Percentiles rank a stretch among this genome's conserved stretches.
Conservation (phyloP, 2,329 filamentous ascomycete species). For the Aspergillus bombycis region DNA sequence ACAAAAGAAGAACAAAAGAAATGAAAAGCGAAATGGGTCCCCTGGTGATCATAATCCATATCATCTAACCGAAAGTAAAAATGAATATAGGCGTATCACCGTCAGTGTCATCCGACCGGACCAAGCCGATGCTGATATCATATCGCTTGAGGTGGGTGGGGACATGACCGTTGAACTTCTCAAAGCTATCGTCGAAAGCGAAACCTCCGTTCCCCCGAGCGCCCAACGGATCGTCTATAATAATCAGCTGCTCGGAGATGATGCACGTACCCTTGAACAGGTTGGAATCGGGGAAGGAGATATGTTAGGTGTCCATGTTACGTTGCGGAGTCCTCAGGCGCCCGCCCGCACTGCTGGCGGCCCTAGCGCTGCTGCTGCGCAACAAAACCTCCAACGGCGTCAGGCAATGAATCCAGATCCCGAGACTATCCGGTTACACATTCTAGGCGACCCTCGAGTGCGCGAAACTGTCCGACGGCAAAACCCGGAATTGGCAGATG, state of each 20-base stretch:
- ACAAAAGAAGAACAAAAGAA: background rate
- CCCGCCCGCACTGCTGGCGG: conserved; percentile 33
- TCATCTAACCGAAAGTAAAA: background rate
- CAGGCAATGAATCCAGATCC: conserved; percentile 58
- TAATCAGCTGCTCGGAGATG: conserved; percentile 76
- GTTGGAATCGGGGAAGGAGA: conserved; percentile 83
- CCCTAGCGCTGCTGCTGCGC: conserved; percentile 30
- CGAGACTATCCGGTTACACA: conserved; percentile 79
- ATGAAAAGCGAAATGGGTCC: background rate
- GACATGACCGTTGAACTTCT: conserved; percentile 84
- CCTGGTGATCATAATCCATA: conserved; percentile 3
- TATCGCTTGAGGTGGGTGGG: conserved; percentile 78
- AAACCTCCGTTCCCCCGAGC: conserved; percentile 71
- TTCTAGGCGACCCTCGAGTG: conserved; percentile 76
- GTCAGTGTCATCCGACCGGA: conserved; percentile 80
- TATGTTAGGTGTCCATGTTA: conserved; percentile 85
- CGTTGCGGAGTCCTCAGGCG: conserved; percentile 33
- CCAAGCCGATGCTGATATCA: conserved; percentile 70
- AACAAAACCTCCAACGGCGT: conserved; percentile 33
- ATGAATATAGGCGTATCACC: conserved; percentile 72
- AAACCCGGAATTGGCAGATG: conserved; percentile 75
- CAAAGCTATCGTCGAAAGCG: conserved; percentile 84
- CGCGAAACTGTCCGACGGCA: conserved; percentile 71
- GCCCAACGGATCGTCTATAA: conserved; percentile 90
- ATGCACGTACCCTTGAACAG: conserved; percentile 78